phyloP scores from a whole-genome alignment of 1,139 yeast genomes.

The Dujonia santamariae region DNA sequence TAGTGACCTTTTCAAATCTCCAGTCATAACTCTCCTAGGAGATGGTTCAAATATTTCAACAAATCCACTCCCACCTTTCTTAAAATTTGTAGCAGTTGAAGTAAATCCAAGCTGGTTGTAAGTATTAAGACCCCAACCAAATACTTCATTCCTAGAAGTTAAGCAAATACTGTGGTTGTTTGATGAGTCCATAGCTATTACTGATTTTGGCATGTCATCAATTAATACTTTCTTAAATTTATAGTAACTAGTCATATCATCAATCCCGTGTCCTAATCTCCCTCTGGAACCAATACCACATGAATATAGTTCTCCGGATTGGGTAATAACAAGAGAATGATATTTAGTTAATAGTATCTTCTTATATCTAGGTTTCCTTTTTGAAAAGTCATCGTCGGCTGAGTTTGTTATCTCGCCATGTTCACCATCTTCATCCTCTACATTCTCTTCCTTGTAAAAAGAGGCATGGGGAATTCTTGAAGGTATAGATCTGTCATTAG shows the following conservation, averaged over 20 bases:
- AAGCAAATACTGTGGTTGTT: constrained; percentile 64
- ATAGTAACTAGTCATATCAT: constrained; percentile 31
- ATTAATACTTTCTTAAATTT: constrained; percentile 33
- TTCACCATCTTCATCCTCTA: constrained; percentile 6
- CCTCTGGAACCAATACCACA: constrained; percentile 76
- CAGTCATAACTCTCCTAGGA: constrained; percentile 48
- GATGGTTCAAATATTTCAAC: constrained; percentile 36
- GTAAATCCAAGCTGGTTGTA: constrained; percentile 62
- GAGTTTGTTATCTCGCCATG: too few relatives aligned
- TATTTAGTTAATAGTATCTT: constrained; percentile 57
- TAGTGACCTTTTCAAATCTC: constrained; percentile 43
- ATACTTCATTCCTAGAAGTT: constrained; percentile 51
- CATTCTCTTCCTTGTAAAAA: not conserved
- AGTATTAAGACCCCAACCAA: constrained; percentile 77
- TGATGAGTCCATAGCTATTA: constrained; percentile 49
- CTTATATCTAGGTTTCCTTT: constrained; percentile 39
- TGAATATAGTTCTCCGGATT: constrained; percentile 50
- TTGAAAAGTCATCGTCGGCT: too few relatives aligned
- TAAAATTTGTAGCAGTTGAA: constrained; percentile 12
- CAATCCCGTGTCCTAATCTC: constrained; percentile 58
- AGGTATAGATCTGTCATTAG: constrained; percentile 51
- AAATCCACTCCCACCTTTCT: constrained; percentile 13
- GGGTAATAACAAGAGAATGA: constrained; percentile 61
- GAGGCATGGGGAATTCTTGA: constrained; percentile 22
- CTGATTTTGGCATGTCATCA: constrained; percentile 26